Conservation (phyloP, 805 yeast genomes). For the Myxozyma monticola region DNA sequence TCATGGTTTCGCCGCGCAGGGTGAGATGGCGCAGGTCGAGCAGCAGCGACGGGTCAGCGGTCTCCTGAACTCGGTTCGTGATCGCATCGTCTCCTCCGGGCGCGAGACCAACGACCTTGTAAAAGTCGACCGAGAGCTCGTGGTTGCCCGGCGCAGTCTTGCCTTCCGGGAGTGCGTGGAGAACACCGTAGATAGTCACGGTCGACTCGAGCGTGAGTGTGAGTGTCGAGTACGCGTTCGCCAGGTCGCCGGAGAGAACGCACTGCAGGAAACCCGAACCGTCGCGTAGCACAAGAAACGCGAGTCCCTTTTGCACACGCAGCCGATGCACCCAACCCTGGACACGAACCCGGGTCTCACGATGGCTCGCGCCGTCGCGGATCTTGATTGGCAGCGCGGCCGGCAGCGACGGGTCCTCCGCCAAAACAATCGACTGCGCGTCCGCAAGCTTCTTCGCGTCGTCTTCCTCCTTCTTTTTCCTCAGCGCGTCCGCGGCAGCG, state of each 20-base stretch:
- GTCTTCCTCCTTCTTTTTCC: constrained; percentile 60
- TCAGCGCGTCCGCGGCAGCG: constrained; percentile 54
- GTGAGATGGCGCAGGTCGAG: constrained; percentile 94
- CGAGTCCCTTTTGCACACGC: constrained; percentile 88
- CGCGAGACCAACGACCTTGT: constrained; percentile 85
- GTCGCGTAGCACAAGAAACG: constrained; percentile 88
- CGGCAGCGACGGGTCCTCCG: constrained; percentile 73
- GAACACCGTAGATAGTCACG: constrained; percentile 73
- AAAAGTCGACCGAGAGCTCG: constrained; percentile 87
- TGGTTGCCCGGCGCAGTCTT: constrained; percentile 97
- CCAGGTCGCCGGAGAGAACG: constrained; percentile 86
- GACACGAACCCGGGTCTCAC: constrained; percentile 72
- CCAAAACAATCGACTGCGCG: constrained; percentile 72
- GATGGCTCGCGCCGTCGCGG: constrained; percentile 49
- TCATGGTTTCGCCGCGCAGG: constrained; percentile 92
- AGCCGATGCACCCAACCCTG: constrained; percentile 97
- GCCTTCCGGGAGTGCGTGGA: constrained; percentile 88
- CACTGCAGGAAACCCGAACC: constrained; percentile 91
- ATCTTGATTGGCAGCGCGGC: constrained; percentile 68
- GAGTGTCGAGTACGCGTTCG: constrained; percentile 81
- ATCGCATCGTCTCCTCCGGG: constrained; percentile 95
- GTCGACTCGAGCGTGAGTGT: constrained; percentile 88
- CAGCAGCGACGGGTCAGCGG: constrained; percentile 79
- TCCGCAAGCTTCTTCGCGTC: constrained; percentile 77
- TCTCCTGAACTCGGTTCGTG: constrained; percentile 89